Percentiles rank a stretch among this genome's conserved stretches.
Conservation (phyloP, 164 flowering plant genomes). For the Umbilicus rupestris region DNA sequence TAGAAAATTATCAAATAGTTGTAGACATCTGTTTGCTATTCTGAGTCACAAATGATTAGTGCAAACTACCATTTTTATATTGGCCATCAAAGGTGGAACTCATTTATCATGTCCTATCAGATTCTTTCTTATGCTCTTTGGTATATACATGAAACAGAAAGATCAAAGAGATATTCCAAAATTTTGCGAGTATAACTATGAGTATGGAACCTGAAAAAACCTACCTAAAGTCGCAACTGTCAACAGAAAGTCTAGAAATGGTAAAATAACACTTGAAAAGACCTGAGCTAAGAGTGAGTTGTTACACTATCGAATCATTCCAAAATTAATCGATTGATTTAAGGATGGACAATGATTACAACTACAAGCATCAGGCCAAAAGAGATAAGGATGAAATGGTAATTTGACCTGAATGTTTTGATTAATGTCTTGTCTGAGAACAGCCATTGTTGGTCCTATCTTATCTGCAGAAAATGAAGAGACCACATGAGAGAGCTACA, state of each 20-base stretch:
- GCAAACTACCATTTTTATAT: background rate
- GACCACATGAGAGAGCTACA: background rate
- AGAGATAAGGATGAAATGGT: background rate
- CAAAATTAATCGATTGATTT: too few species aligned
- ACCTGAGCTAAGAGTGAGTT: too few species aligned
- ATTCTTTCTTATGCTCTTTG: too few species aligned
- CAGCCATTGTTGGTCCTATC: conserved; percentile 90
- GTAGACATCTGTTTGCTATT: background rate
- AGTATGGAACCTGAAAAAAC: background rate
- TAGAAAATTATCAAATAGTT: too few species aligned
- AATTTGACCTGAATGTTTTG: conserved; percentile 52
- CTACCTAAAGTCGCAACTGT: background rate
- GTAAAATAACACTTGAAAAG: background rate
- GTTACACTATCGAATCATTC: too few species aligned
- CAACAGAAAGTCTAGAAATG: background rate
- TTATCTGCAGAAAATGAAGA: conserved; percentile 51
- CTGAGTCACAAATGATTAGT: background rate
- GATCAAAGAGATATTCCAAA: background rate
- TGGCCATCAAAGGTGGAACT: too few species aligned
- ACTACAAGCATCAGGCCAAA: too few species aligned
- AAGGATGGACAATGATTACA: too few species aligned
- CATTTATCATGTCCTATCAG: too few species aligned
- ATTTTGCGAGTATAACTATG: background rate
- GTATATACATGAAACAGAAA: too few species aligned
- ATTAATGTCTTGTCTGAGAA: conserved; percentile 68